Conservation (phyloP, 1,284 basidiomycete species). For the Leccinum cinnamomeum region DNA sequence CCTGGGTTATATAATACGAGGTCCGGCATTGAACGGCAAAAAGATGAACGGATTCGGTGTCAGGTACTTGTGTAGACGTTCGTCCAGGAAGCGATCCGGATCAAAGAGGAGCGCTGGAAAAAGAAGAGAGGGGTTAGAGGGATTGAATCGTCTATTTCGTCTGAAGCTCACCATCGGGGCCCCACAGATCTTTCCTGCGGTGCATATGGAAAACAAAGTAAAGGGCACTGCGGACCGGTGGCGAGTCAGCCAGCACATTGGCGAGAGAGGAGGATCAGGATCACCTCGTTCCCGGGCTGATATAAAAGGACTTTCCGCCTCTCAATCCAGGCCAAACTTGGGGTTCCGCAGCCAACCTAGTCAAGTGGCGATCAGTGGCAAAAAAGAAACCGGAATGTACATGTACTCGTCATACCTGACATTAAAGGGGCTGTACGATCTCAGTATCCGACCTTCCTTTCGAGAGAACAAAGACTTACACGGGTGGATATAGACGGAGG, state of each 20-base stretch:
- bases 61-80: slow-evolving; percentile 31
- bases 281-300: slow-evolving; percentile 24
- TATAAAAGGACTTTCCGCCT: slow-evolving; percentile 27
- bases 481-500: slow-evolving; percentile 58
- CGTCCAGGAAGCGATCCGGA: slow-evolving; percentile 52
- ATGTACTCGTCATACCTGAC: slow-evolving; percentile 34
- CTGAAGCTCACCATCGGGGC: slow-evolving; percentile 32
- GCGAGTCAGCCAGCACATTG: background rate
- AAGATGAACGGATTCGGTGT: slow-evolving; percentile 43
- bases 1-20: slow-evolving; percentile 29
- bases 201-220: slow-evolving; percentile 39
- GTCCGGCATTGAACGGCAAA: slow-evolving; percentile 50
- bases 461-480: slow-evolving; percentile 38
- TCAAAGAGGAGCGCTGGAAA: slow-evolving; percentile 44
- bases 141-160: background rate
- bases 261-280: background rate
- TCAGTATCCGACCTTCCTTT: slow-evolving; percentile 1
- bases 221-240: slow-evolving; percentile 13
- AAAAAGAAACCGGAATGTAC: background rate
- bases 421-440: slow-evolving; percentile 45
- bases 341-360: slow-evolving; percentile 32
- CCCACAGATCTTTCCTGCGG: slow-evolving; percentile 38
- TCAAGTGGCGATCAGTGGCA: slow-evolving; percentile 6
- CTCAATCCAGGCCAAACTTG: slow-evolving; percentile 23
- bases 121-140: background rate